Conservation (phyloP, 257 asterid genomes). For the Linaria vulgaris region DNA sequence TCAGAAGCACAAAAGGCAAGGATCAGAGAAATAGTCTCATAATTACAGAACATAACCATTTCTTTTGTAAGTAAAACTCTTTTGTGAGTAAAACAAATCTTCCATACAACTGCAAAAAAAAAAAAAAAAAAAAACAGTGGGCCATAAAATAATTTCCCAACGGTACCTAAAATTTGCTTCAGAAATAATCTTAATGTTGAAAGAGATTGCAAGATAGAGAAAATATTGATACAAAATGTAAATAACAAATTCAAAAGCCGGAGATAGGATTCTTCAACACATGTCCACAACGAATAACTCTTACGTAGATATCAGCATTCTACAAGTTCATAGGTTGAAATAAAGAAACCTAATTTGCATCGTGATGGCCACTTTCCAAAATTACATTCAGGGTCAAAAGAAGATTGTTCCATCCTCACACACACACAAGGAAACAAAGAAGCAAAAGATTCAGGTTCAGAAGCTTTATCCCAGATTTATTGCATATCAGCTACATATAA, state of each 20-base stretch:
- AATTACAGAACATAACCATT: background rate
- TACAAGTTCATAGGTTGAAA: background rate
- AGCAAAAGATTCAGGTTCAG: background rate
- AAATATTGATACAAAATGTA: background rate
- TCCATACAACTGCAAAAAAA: background rate
- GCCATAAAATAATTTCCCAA: too few species aligned
- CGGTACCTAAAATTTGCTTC: background rate
- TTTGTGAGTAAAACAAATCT: too few species aligned
- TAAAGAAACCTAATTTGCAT: background rate
- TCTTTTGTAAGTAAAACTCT: background rate
- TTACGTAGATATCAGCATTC: constrained; percentile 12
- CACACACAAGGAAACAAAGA: background rate
- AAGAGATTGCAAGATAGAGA: constrained; percentile 4
- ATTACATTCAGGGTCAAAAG: constrained; percentile 1
- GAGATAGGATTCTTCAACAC: background rate
- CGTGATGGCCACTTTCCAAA: constrained; percentile 4
- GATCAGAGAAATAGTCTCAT: constrained; percentile 13
- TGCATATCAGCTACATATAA: background rate
- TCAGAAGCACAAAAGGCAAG: constrained; percentile 21
- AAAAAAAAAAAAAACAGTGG: too few species aligned
- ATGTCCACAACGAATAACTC: constrained; percentile 8
- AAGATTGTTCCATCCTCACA: constrained; percentile 4
- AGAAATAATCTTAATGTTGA: background rate
- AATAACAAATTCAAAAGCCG: background rate
- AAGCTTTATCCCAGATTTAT: background rate